Percentiles rank a stretch among this genome's conserved stretches.
These are phyloP conservation scores for Musa schizocarpa DNA, from an alignment of 176 grass and related monocot genomes.

Conservation along the genomic window DNA sequence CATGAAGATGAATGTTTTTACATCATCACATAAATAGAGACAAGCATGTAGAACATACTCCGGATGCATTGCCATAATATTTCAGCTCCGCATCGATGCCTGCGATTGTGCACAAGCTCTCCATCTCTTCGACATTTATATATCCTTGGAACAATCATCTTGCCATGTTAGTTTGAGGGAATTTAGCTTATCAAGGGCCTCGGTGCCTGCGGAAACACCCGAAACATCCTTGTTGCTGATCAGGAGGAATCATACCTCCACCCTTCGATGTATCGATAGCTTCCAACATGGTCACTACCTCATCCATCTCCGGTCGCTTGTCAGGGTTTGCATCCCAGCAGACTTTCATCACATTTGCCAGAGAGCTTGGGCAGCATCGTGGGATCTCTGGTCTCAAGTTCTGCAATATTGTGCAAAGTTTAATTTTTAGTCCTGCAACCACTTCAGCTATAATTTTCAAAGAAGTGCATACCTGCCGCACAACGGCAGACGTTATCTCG, in stretches of 20 bases:
- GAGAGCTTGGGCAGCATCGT: constrained; percentile 11
- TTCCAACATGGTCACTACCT: constrained; percentile 3
- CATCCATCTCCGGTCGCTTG: constrained; percentile 10
- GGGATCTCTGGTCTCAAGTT: constrained; percentile 9
- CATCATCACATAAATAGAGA: background rate
- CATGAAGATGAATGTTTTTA: background rate
- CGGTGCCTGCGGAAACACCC: background rate
- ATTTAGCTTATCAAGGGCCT: background rate
- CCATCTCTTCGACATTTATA: background rate
- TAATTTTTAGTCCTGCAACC: background rate
- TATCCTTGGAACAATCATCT: background rate
- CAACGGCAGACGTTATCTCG: constrained; percentile 2
- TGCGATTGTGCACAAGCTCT: background rate
- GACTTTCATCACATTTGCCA: constrained; percentile 6
- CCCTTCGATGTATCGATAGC: constrained; percentile 6
- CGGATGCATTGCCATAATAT: constrained; percentile 1
- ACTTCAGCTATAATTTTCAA: background rate
- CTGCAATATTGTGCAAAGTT: background rate
- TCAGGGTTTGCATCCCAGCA: constrained; percentile 14
- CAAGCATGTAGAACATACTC: background rate
- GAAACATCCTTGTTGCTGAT: constrained; percentile 4
- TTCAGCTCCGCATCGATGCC: background rate
- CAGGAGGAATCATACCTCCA: constrained; percentile 13
- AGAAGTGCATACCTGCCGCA: constrained; percentile 6
- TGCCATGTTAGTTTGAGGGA: too few species aligned